Evolutionary conservation across 1,284 basidiomycete species (phyloP).

Genomic region (Phenoliferia sp.): DNA sequence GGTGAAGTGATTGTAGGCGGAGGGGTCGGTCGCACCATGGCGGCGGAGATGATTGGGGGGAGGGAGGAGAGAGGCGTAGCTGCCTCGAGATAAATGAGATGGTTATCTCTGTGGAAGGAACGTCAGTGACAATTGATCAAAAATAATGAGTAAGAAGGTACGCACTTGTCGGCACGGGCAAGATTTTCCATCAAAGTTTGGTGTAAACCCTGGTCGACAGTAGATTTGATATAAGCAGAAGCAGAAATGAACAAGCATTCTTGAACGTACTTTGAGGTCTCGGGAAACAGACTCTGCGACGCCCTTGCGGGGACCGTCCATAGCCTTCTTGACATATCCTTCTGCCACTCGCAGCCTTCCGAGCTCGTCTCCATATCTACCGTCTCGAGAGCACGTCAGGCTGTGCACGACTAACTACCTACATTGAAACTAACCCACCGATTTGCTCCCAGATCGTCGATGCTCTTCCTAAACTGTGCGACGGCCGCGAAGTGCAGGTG

Average conservation of each 20-base stretch:
- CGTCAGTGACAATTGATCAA: too few relatives aligned
- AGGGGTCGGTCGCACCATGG: conserved; percentile 63
- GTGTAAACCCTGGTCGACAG: conserved; percentile 58
- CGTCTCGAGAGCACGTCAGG: background rate
- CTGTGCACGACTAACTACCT: background rate
- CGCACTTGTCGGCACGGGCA: conserved; percentile 56
- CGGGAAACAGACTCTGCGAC: conserved; percentile 61
- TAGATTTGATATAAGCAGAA: conserved; percentile 50
- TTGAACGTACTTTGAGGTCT: conserved; percentile 64
- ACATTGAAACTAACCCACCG: conserved; percentile 46
- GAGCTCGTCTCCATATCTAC: conserved; percentile 83
- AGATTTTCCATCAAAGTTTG: conserved; percentile 54
- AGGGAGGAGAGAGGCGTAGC: conserved; percentile 70
- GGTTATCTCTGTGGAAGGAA: conserved; percentile 65
- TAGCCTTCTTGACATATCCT: conserved; percentile 63
- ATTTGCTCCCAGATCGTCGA: conserved; percentile 83
- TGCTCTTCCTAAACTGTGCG: conserved; percentile 80
- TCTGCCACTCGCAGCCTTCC: conserved; percentile 67
- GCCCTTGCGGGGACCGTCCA: conserved; percentile 63
- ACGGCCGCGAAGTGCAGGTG: conserved; percentile 81
- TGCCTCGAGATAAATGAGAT: conserved; percentile 89
- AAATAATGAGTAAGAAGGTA: background rate
- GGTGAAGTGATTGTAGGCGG: conserved; percentile 54
- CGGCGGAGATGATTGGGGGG: conserved; percentile 59
- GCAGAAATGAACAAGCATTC: background rate